Evolutionary conservation across 192 early-diverging fungal species (phyloP).

Genomic region (Backusella luteola): DNA sequence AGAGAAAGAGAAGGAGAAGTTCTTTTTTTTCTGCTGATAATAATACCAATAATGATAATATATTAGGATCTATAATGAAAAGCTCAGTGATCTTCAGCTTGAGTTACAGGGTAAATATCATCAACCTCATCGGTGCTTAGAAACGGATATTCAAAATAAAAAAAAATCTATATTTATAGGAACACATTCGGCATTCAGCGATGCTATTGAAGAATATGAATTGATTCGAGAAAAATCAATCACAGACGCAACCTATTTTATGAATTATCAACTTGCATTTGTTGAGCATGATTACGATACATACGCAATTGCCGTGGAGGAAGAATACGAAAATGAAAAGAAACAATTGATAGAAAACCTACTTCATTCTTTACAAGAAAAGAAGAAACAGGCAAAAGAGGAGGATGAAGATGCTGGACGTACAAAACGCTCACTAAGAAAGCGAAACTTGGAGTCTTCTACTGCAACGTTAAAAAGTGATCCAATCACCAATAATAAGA

Average conservation of each 20-base stretch:
- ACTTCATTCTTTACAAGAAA: slow-evolving; percentile 24
- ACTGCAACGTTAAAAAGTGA: slow-evolving; percentile 18
- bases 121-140: background rate
- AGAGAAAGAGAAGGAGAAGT: background rate
- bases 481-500: slow-evolving; percentile 6
- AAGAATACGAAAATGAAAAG: slow-evolving; percentile 31
- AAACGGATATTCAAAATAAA: background rate
- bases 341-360: slow-evolving; percentile 24
- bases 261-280: slow-evolving; percentile 24
- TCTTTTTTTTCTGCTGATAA: background rate
- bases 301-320: slow-evolving; percentile 17
- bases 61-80: slow-evolving; percentile 29
- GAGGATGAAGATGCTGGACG: slow-evolving; percentile 17
- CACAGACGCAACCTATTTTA: slow-evolving; percentile 20
- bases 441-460: slow-evolving; percentile 1
- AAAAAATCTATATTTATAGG: slow-evolving; percentile 13
- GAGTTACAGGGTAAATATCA: slow-evolving; percentile 27
- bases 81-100: slow-evolving; percentile 21
- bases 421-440: slow-evolving; percentile 12
- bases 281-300: slow-evolving; percentile 20
- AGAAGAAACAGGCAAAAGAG: slow-evolving; percentile 31
- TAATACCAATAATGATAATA: background rate
- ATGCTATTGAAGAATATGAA: slow-evolving; percentile 22
- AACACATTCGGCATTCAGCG: slow-evolving; percentile 25
- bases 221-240: slow-evolving; percentile 23